Evolutionary conservation across 2,329 filamentous ascomycete genomes (phyloP).

Genomic region (Exserohilum rostratum): DNA sequence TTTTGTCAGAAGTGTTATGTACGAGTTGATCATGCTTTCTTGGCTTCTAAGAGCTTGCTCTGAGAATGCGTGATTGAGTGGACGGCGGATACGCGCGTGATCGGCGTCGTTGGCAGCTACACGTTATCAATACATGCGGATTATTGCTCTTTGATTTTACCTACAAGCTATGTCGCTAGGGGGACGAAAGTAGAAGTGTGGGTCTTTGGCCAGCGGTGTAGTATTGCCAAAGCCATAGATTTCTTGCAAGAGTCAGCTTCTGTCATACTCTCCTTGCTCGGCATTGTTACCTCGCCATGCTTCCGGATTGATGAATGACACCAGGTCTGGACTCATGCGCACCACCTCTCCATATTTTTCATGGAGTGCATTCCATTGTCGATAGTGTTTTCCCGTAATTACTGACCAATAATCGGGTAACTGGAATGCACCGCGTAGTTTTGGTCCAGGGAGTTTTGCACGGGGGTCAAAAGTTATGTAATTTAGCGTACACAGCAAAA

Average conservation of each 20-base stretch:
- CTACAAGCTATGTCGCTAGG: neutral
- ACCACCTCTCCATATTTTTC: conserved; percentile 19
- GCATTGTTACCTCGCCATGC: conserved; percentile 14
- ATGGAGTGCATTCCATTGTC: conserved; percentile 11
- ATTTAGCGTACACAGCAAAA: neutral
- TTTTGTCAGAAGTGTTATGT: conserved; percentile 19
- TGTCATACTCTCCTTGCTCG: neutral
- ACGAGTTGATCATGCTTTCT: conserved; percentile 25
- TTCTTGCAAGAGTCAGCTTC: neutral
- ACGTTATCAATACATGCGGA: neutral
- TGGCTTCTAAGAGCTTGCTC: conserved; percentile 21
- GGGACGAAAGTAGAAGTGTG: neutral
- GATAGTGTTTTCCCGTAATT: neutral
- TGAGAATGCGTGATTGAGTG: conserved; percentile 24
- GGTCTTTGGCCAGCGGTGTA: neutral
- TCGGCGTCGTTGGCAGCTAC: conserved; percentile 19
- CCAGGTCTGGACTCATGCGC: conserved; percentile 9
- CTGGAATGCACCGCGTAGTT: neutral
- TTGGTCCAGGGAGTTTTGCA: neutral
- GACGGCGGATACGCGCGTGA: conserved; percentile 21
- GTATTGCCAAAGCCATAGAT: neutral
- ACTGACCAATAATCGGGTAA: neutral
- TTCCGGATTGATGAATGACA: conserved; percentile 17
- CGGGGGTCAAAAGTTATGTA: neutral
- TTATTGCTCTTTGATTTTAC: neutral